Conservation (phyloP, 2,329 filamentous ascomycete species). For the Fusarium sp. region DNA sequence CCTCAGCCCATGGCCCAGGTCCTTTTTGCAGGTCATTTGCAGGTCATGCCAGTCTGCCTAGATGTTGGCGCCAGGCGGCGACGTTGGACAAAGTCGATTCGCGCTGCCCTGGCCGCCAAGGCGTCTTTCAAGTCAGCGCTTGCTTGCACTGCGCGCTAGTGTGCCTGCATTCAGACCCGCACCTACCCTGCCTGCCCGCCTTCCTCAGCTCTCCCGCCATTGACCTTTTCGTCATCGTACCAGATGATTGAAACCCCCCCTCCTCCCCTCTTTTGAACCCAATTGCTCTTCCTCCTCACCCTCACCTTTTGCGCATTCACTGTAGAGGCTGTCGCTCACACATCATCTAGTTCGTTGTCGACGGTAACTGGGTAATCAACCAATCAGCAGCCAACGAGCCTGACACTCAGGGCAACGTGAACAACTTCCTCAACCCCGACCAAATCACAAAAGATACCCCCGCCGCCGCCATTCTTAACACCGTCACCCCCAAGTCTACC, state of each 20-base stretch:
- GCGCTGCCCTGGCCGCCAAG: constrained; percentile 27
- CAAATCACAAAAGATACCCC: constrained; percentile 68
- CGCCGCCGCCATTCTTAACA: constrained; percentile 69
- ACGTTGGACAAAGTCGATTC: constrained; percentile 22
- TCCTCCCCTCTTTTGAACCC: constrained; percentile 27
- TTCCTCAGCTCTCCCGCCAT: constrained; percentile 23
- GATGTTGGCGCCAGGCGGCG: constrained; percentile 26
- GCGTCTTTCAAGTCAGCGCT: constrained; percentile 25
- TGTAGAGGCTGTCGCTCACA: constrained; percentile 38
- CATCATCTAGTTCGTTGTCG: constrained; percentile 84
- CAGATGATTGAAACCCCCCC: constrained; percentile 31
- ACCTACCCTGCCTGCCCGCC: constrained; percentile 12
- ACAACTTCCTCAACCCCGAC: constrained; percentile 88
- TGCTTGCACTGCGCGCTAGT: constrained; percentile 36
- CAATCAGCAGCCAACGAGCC: constrained; percentile 83
- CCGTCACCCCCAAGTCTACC: constrained; percentile 76
- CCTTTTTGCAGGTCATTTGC: constrained; percentile 16
- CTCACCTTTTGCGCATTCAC: constrained; percentile 17
- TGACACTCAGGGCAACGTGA: constrained; percentile 86
- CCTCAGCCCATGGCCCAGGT: constrained; percentile 21
- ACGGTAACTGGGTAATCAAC: constrained; percentile 90
- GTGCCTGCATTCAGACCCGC: constrained; percentile 42
- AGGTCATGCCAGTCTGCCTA: constrained; percentile 33
- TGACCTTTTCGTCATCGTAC: constrained; percentile 36
- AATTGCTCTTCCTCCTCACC: constrained; percentile 35